These are phyloP conservation scores for Leucocoprinus birnbaumii DNA, from an alignment of 768 basidiomycete species.

Conservation along the genomic window DNA sequence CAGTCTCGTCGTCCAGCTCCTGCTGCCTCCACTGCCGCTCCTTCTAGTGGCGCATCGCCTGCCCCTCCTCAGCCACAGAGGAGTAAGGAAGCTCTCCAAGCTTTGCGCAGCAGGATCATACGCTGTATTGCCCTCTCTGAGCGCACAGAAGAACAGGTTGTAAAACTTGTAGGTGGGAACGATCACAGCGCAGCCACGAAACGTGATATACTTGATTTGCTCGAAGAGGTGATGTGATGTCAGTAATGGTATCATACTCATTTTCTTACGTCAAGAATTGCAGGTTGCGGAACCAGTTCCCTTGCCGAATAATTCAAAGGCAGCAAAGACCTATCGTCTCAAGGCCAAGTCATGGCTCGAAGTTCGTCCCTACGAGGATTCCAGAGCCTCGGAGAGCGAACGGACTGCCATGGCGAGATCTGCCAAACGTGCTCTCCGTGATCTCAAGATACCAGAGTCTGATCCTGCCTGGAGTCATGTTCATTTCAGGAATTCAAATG, in stretches of 20 bases:
- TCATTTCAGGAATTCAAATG: conserved; percentile 20
- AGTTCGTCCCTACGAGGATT: conserved; percentile 67
- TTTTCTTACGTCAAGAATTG: conserved; percentile 1
- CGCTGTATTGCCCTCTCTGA: conserved; percentile 48
- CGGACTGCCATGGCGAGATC: conserved; percentile 47
- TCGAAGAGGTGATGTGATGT: conserved; percentile 41
- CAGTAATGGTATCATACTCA: neutral
- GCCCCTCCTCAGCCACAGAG: conserved; percentile 18
- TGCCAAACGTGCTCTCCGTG: conserved; percentile 45
- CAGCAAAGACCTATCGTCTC: conserved; percentile 45
- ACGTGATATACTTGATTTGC: conserved; percentile 42
- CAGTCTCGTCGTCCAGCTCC: conserved; percentile 19
- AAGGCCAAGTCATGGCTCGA: conserved; percentile 61
- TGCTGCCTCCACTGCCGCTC: conserved; percentile 24
- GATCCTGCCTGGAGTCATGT: conserved; percentile 66
- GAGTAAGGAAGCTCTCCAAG: conserved; percentile 14
- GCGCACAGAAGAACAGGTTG: conserved; percentile 47
- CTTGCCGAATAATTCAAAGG: conserved; percentile 30
- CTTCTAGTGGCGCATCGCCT: conserved; percentile 23
- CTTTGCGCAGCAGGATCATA: conserved; percentile 44
- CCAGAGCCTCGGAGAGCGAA: conserved; percentile 43
- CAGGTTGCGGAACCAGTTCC: conserved; percentile 51
- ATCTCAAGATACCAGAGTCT: conserved; percentile 52
- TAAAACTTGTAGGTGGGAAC: conserved; percentile 43
- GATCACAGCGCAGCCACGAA: conserved; percentile 30